Evolutionary conservation across 805 yeast species (phyloP).

Genomic region (Priceomyces fermenticarens): DNA sequence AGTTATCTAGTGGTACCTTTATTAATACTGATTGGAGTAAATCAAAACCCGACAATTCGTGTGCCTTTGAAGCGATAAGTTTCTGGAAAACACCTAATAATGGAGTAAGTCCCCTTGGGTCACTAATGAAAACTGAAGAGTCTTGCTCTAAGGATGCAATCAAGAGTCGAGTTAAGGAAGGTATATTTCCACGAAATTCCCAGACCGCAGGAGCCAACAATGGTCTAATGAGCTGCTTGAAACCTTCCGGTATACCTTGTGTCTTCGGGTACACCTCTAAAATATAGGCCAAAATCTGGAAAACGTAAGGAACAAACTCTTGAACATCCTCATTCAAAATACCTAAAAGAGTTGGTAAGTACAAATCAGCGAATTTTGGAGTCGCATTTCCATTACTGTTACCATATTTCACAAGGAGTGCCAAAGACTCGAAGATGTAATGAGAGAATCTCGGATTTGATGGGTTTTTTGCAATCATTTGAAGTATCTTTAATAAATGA

Average conservation of each 20-base stretch:
- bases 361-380: slow-evolving; percentile 40
- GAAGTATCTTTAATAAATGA: slow-evolving; percentile 68
- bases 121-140: slow-evolving; percentile 34
- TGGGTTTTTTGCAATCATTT: slow-evolving; percentile 79
- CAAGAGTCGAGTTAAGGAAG: slow-evolving; percentile 83
- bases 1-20: slow-evolving; percentile 46
- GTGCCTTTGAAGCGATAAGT: slow-evolving; percentile 76
- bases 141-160: slow-evolving; percentile 59
- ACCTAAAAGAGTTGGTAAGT: slow-evolving; percentile 65
- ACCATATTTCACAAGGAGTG: slow-evolving; percentile 61
- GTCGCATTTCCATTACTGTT: slow-evolving; percentile 22
- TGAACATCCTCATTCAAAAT: slow-evolving; percentile 82
- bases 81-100: slow-evolving; percentile 96
- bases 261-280: slow-evolving; percentile 57
- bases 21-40: slow-evolving; percentile 67
- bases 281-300: slow-evolving; percentile 82
- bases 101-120: slow-evolving; percentile 54
- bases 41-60: slow-evolving; percentile 84
- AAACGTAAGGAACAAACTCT: slow-evolving; percentile 89
- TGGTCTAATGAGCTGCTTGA: slow-evolving; percentile 70
- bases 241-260: slow-evolving; percentile 58
- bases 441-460: slow-evolving; percentile 94
- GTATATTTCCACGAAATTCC: slow-evolving; percentile 91
- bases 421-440: slow-evolving; percentile 84
- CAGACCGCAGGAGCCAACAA: slow-evolving; percentile 86